These are phyloP conservation scores for Cadophora sp. DNA, from an alignment of 2,329 filamentous ascomycete genomes.

Conservation along the genomic window DNA sequence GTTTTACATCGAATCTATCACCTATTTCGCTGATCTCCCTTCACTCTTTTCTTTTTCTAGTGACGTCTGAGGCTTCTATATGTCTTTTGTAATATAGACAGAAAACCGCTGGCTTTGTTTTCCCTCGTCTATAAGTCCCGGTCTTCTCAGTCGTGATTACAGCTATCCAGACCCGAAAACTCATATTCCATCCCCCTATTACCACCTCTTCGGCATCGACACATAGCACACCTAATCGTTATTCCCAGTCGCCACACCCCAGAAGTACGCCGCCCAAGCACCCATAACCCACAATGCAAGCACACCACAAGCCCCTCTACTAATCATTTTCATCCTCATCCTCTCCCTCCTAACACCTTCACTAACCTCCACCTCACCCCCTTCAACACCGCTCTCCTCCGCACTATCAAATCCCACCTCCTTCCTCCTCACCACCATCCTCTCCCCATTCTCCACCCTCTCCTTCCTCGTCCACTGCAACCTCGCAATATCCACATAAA, in stretches of 20 bases:
- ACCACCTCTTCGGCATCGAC: background rate
- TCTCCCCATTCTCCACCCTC: conserved; percentile 53
- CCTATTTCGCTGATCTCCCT: too few relatives aligned
- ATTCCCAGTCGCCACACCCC: conserved; percentile 63
- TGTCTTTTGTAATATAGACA: too few relatives aligned
- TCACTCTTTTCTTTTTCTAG: too few relatives aligned
- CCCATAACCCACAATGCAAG: conserved; percentile 57
- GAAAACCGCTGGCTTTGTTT: too few relatives aligned
- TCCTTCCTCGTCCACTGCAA: conserved; percentile 66
- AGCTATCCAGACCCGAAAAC: background rate
- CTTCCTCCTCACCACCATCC: conserved; percentile 52
- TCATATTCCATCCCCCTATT: background rate
- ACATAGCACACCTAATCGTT: conserved; percentile 40
- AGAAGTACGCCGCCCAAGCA: conserved; percentile 63
- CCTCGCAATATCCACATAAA: conserved; percentile 51
- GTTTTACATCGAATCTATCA: too few relatives aligned
- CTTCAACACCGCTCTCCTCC: conserved; percentile 31
- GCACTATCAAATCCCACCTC: conserved; percentile 48
- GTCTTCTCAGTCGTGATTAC: background rate
- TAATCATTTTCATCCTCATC: conserved; percentile 48
- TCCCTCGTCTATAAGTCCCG: too few relatives aligned
- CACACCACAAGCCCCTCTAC: conserved; percentile 49
- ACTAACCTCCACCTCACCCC: conserved; percentile 47
- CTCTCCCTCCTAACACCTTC: conserved; percentile 49
- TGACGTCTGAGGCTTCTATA: too few relatives aligned